Conservation (phyloP, 1,139 yeast genomes). For the Debaryomyces sp. region DNA sequence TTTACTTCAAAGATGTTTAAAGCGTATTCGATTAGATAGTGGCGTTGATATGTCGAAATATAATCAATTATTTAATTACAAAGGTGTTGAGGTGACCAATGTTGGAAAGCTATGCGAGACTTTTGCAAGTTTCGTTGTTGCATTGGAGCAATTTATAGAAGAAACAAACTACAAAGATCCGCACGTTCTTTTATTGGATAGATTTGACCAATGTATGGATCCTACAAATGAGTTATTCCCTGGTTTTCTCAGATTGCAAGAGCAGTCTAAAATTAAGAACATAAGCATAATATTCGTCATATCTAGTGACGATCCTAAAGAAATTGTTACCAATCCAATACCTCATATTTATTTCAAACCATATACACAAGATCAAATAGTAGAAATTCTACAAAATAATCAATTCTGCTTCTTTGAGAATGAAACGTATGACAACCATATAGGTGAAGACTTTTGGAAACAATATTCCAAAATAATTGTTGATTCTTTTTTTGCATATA, state of each 20-base stretch:
- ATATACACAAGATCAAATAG: constrained; percentile 46
- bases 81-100: constrained; percentile 21
- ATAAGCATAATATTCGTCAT: constrained; percentile 35
- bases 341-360: constrained; percentile 54
- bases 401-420: constrained; percentile 31
- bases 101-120: constrained; percentile 40
- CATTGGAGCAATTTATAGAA: constrained; percentile 40
- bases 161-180: constrained; percentile 33
- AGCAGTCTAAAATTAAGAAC: constrained; percentile 36
- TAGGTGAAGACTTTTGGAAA: constrained; percentile 43
- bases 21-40: constrained; percentile 31
- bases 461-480: constrained; percentile 53
- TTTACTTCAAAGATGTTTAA: constrained; percentile 41
- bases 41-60: constrained; percentile 20
- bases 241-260: constrained; percentile 52
- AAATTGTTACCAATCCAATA: constrained; percentile 45
- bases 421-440: constrained; percentile 24
- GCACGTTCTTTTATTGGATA: constrained; percentile 59
- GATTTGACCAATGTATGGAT: constrained; percentile 59
- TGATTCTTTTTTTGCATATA: constrained; percentile 52
- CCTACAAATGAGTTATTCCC: constrained; percentile 45
- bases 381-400: constrained; percentile 33
- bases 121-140: constrained; percentile 47
- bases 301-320: constrained; percentile 49
- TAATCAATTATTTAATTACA: constrained; percentile 17